Evolutionary conservation across 2,329 filamentous ascomycete species (phyloP).

Genomic region (Aspergillus ochraceoroseus): DNA sequence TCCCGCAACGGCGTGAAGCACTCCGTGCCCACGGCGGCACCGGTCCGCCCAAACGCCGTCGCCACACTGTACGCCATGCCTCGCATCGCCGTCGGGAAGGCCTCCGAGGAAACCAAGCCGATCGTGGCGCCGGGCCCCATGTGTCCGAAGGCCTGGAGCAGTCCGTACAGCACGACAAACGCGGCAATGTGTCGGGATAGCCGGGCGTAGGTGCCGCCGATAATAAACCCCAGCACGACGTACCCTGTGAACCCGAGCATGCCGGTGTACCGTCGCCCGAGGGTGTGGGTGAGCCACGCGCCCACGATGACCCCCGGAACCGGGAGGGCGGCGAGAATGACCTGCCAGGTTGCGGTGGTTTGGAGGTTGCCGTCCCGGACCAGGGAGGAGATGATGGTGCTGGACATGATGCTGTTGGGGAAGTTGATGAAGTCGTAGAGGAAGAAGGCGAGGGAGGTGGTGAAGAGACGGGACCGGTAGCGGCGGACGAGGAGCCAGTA

Average conservation of each 20-base stretch:
- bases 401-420: slow-evolving; percentile 36
- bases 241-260: slow-evolving; percentile 31
- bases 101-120: slow-evolving; percentile 31
- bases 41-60: slow-evolving; percentile 34
- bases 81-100: slow-evolving; percentile 33
- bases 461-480: slow-evolving; percentile 29
- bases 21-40: slow-evolving; percentile 35
- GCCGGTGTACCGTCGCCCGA: slow-evolving; percentile 31
- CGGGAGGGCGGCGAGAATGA: slow-evolving; percentile 32
- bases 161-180: slow-evolving; percentile 35
- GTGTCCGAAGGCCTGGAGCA: slow-evolving; percentile 32
- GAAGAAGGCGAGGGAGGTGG: slow-evolving; percentile 35
- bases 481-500: slow-evolving; percentile 27
- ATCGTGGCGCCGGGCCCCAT: slow-evolving; percentile 37
- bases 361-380: slow-evolving; percentile 32
- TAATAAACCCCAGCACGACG: slow-evolving; percentile 30
- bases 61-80: slow-evolving; percentile 33
- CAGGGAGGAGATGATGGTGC: slow-evolving; percentile 33
- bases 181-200: slow-evolving; percentile 29
- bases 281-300: slow-evolving; percentile 31
- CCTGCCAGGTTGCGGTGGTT: slow-evolving; percentile 35
- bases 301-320: slow-evolving; percentile 35
- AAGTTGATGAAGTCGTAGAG: slow-evolving; percentile 40
- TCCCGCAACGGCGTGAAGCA: slow-evolving; percentile 33
- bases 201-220: slow-evolving; percentile 27